These are phyloP conservation scores for Leptographium galeiforme DNA, from an alignment of 2,329 filamentous ascomycete species.

Conservation along the genomic window DNA sequence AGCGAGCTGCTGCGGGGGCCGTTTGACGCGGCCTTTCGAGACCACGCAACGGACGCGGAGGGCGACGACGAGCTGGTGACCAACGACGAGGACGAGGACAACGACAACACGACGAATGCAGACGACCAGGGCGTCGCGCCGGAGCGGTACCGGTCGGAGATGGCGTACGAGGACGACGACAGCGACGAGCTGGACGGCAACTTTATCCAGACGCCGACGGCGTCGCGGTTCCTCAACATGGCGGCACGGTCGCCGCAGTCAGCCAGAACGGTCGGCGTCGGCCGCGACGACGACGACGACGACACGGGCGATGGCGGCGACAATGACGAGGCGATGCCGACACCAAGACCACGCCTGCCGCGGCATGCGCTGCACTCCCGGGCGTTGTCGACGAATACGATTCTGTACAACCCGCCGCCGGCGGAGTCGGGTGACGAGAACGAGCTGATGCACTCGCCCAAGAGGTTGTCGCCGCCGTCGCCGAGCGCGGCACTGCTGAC, in stretches of 20 bases:
- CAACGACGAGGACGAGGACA: constrained; percentile 53
- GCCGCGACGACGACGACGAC: constrained; percentile 3
- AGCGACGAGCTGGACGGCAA: constrained; percentile 28
- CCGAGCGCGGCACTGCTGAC: constrained; percentile 17
- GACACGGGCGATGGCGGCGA: neutral
- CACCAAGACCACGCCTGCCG: constrained; percentile 1
- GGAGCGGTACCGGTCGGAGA: neutral
- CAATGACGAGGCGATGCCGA: neutral
- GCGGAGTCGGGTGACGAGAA: constrained; percentile 14
- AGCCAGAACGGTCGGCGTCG: constrained; percentile 12
- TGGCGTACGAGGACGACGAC: constrained; percentile 17
- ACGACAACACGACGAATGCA: constrained; percentile 8
- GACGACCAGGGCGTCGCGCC: constrained; percentile 3
- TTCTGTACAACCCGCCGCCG: constrained; percentile 59
- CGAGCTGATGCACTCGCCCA: neutral
- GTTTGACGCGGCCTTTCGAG: constrained; percentile 30
- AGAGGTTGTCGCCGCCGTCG: constrained; percentile 25
- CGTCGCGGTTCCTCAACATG: constrained; percentile 13
- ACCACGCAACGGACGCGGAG: constrained; percentile 70
- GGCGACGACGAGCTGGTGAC: constrained; percentile 84
- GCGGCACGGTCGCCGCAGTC: constrained; percentile 10
- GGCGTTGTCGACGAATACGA: constrained; percentile 69
- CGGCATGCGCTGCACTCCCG: constrained; percentile 45
- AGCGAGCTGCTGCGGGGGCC: neutral
- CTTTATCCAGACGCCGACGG: constrained; percentile 41